Conservation (phyloP, 1,284 basidiomycete species). For the Polyporus tsugae region DNA sequence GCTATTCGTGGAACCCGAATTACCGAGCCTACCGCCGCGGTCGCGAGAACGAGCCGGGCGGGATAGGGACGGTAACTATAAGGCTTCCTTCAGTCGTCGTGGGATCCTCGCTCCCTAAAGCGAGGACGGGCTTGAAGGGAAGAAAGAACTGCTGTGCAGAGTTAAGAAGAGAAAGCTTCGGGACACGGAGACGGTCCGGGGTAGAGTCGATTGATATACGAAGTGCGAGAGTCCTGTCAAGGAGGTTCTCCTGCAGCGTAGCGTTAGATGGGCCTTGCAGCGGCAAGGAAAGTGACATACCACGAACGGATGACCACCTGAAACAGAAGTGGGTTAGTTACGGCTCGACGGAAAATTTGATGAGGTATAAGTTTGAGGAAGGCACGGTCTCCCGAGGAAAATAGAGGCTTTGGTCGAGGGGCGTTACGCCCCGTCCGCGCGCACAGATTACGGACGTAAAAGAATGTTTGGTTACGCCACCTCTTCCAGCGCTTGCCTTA, state of each 20-base stretch:
- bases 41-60: constrained; percentile 67
- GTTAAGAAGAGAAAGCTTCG: constrained; percentile 32
- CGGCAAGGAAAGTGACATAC: constrained; percentile 48
- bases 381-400: not conserved
- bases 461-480: not conserved
- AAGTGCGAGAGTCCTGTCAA: constrained; percentile 57
- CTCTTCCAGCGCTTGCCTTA: not conserved
- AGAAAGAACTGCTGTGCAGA: constrained; percentile 29
- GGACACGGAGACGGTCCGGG: constrained; percentile 32
- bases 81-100: constrained; percentile 61
- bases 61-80: constrained; percentile 63
- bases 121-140: constrained; percentile 67
- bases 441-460: constrained; percentile 7
- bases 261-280: constrained; percentile 27
- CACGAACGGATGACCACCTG: constrained; percentile 85
- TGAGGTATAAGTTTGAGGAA: not conserved
- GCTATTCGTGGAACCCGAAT: constrained; percentile 46
- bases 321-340: constrained; percentile 25
- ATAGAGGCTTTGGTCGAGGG: not conserved
- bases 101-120: constrained; percentile 73
- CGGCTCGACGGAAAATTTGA: not conserved
- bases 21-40: constrained; percentile 81
- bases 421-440: not conserved
- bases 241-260: constrained; percentile 75
- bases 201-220: constrained; percentile 28